Conservation (phyloP, 1,139 yeast genomes). For the Pichia sp. region DNA sequence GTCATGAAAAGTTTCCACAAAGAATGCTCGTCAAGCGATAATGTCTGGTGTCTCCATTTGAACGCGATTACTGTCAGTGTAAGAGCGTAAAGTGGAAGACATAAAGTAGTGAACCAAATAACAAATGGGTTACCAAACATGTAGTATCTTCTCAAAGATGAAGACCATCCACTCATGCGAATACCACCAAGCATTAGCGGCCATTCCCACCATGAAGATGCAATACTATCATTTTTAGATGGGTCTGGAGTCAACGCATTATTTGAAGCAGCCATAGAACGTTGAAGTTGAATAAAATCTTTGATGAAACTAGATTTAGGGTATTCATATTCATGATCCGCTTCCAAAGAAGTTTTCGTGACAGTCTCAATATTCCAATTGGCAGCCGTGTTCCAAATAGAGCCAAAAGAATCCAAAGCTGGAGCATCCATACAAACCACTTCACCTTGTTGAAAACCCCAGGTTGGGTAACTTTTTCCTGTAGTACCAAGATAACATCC, state of each 20-base stretch:
- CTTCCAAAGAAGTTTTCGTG: slow-evolving; percentile 41
- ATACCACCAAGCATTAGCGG: slow-evolving; percentile 60
- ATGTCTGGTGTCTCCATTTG: slow-evolving; percentile 61
- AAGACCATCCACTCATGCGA: slow-evolving; percentile 67
- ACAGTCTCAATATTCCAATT: slow-evolving; percentile 84
- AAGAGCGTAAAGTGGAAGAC: slow-evolving; percentile 33
- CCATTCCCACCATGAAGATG: slow-evolving; percentile 83
- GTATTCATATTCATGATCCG: slow-evolving; percentile 39
- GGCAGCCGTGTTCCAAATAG: slow-evolving; percentile 55
- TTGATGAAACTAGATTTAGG: slow-evolving; percentile 69
- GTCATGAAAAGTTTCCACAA: slow-evolving; percentile 42
- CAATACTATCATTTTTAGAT: slow-evolving; percentile 59
- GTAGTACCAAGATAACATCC: slow-evolving; percentile 77
- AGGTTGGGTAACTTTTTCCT: slow-evolving; percentile 65
- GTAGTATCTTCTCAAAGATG: slow-evolving; percentile 48
- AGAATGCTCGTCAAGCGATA: slow-evolving; percentile 29
- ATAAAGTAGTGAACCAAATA: slow-evolving; percentile 53
- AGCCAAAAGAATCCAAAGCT: slow-evolving; percentile 35
- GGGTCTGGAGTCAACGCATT: slow-evolving; percentile 72
- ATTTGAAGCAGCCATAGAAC: slow-evolving; percentile 77
- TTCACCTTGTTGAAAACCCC: slow-evolving; percentile 84
- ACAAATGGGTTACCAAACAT: slow-evolving; percentile 65
- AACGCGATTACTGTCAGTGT: slow-evolving; percentile 21
- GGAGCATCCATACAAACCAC: slow-evolving; percentile 54
- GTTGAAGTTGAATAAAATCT: slow-evolving; percentile 64